Base-by-base conservation (phyloP, 371 early-diverging fungal species). In the Dipsacomyces acuminosporus region DNA sequence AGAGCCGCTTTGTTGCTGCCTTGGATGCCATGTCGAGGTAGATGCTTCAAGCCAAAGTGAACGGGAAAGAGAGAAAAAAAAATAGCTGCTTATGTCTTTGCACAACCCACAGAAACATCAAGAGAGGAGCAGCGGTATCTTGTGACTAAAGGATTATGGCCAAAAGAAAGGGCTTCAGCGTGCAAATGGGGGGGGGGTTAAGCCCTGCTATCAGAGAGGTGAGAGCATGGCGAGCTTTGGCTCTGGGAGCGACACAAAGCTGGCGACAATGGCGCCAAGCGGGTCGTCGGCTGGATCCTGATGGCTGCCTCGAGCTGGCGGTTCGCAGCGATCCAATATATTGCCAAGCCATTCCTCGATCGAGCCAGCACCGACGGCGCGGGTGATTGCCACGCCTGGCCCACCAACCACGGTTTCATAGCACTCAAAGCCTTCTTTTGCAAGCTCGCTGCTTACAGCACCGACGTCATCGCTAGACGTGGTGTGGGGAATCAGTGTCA, bases 1-100 rank as follows among this genome's bases (percentile, higher is more conserved):
- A 83, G 41, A 96, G 79, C 47, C 95, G 83, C 69, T 86, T 89
- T 61, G 76, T 80, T 9, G 94, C 94, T 43, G 82, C 84, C 66
- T 89, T 89, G 20, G 89, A 82, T 20, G 94, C 93, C 97, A 96
- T 38, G 4, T 4, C 38, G 4, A 13, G 8, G 11, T 38, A 13
- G 8, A 7, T 38, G 38, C 38, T 38, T 8, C 4, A 38, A 38
- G 8, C 4, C 5, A 15, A 38, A 3, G n/a, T 17, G 8, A 3
- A 8, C n/a, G 38, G 8, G 38, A 15, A n/a, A 8, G 15, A 36
- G n/a, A 44, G 24, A 40, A 25, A 19, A 40, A 40, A 14, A 36
- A 36, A 4, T 5, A 3, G 8, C 38, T 4, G 8, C 14, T n/a
- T 15, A 4, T 4, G n/a, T n/a, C n/a, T n/a, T n/a, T n/a, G n/a